A percentile compares a stretch with the other conserved stretches of the same genome.
These are phyloP conservation scores for Trichoderma sp. DNA, from an alignment of 2,329 filamentous ascomycete species.

Conservation along the genomic window DNA sequence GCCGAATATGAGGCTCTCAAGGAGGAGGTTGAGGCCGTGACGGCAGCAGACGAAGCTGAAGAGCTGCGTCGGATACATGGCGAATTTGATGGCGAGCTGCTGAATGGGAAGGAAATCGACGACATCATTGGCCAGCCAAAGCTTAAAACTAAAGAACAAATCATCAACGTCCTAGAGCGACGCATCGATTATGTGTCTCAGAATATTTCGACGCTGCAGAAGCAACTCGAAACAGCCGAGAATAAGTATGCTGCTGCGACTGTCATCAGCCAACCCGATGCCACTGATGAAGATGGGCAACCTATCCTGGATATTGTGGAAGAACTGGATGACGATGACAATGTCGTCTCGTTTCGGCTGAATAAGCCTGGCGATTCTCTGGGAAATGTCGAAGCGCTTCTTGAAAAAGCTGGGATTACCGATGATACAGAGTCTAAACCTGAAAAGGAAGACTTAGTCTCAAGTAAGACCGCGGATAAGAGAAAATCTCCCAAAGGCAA, in stretches of 20 bases:
- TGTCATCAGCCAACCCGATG: constrained; percentile 57
- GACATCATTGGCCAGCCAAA: constrained; percentile 41
- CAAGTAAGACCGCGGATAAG: not conserved
- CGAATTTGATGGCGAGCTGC: constrained; percentile 59
- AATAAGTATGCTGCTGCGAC: constrained; percentile 65
- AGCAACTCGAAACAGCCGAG: constrained; percentile 67
- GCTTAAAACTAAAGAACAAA: constrained; percentile 37
- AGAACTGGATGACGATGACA: constrained; percentile 85
- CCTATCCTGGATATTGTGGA: constrained; percentile 90
- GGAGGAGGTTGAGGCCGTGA: constrained; percentile 67
- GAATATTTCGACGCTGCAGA: constrained; percentile 73
- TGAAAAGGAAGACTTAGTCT: not conserved
- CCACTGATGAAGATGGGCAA: constrained; percentile 64
- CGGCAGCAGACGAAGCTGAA: constrained; percentile 41
- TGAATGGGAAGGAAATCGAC: constrained; percentile 56
- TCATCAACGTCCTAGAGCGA: constrained; percentile 62
- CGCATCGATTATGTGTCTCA: constrained; percentile 86
- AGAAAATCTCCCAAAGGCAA: not conserved
- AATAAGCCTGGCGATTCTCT: constrained; percentile 66
- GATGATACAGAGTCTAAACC: constrained; percentile 34
- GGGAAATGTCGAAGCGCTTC: constrained; percentile 64
- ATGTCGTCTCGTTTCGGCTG: constrained; percentile 67
- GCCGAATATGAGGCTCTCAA: constrained; percentile 87
- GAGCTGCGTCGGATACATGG: constrained; percentile 57
- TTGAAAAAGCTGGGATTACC: constrained; percentile 73